These are phyloP conservation scores for Fusarium irregulare DNA, from an alignment of 2,329 filamentous ascomycete genomes.

Conservation along the genomic window DNA sequence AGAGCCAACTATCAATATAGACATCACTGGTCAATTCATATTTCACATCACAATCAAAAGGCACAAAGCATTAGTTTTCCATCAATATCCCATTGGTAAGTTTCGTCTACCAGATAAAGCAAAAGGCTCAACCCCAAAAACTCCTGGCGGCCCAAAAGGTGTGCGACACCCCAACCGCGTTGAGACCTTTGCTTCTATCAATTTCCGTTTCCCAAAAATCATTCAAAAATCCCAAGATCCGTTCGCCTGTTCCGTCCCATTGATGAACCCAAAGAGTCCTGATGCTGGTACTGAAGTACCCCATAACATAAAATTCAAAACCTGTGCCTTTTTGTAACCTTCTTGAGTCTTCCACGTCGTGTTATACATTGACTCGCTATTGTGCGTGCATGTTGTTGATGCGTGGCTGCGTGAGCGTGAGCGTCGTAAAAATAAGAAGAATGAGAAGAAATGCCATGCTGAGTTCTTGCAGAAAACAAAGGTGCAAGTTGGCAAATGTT, in stretches of 20 bases:
- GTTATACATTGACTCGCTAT: conserved; percentile 19
- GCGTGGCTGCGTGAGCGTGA: conserved; percentile 39
- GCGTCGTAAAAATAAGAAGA: conserved; percentile 34
- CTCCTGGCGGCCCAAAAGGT: conserved; percentile 24
- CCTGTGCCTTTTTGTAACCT: conserved; percentile 16
- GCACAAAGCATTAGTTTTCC: conserved; percentile 6
- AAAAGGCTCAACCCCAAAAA: conserved; percentile 34
- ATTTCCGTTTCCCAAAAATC: conserved; percentile 11
- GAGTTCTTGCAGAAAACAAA: conserved; percentile 21
- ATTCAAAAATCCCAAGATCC: conserved; percentile 4
- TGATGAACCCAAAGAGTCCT: conserved; percentile 1
- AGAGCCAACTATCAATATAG: not conserved
- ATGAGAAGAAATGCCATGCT: not conserved
- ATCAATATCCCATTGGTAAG: conserved; percentile 33
- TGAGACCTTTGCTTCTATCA: conserved; percentile 40
- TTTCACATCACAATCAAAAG: not conserved
- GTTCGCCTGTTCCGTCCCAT: conserved; percentile 12
- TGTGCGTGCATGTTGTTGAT: conserved; percentile 19
- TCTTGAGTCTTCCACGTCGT: conserved; percentile 13
- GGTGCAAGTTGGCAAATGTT: not conserved
- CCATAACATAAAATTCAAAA: not conserved
- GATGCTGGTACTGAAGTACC: not conserved
- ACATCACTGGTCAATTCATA: not conserved
- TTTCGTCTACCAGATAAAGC: conserved; percentile 22
- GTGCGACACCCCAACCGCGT: conserved; percentile 22